Base-by-base conservation (phyloP, 768 basidiomycete genomes). In the Pleurotus tuber-regium region DNA sequence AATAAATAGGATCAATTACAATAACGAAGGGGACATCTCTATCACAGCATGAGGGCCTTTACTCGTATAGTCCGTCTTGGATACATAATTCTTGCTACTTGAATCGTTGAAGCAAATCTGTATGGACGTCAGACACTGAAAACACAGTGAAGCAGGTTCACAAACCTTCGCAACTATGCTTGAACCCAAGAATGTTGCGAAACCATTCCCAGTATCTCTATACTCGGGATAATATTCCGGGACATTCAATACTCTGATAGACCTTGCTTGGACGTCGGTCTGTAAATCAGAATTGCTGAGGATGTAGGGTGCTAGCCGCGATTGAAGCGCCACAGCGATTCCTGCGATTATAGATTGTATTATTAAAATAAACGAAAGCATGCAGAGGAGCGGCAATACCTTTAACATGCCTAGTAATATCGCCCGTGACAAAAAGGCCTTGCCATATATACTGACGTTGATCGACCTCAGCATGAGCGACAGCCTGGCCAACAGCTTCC, bases 221-320 rank as follows among this genome's bases (percentile, higher is more conserved):
- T 89, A 97, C 64, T 95, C 92, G 6, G 88, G 86, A 63, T 92
- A 97, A 66, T 94, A 95, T 26, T 95, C 92, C 0, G 93, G 92
- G 6, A 93, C 78, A 29, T 71, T 78, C 43, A 91, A 63, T 4
- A 83, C 73, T 19, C 83, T 79, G 33, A 84, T 80, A 24, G 70
- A 66, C 25, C 82, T 79, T n/a, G 90, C 74, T 59, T 91, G 90
- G 18, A 87, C 70, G 9, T 92, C 88, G 26, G 81, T 86, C 43
- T 77, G 73, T 29, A 87, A 71, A 28, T 92, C 87, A 2, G 82
- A 71, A 47, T 75, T 80, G 43, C 68, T 71, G 38, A 87, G 69
- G 31, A 83, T 72, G 63, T 77, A 90, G 3, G 87, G 72, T 3
- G 80, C 70, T 23, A 92, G 70, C 28, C 88, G 80, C 10, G 86